A percentile compares a stretch with the other conserved stretches of the same genome.
Conservation (phyloP, 2,329 filamentous ascomycete genomes). For the Trichothecium sympodiale region DNA sequence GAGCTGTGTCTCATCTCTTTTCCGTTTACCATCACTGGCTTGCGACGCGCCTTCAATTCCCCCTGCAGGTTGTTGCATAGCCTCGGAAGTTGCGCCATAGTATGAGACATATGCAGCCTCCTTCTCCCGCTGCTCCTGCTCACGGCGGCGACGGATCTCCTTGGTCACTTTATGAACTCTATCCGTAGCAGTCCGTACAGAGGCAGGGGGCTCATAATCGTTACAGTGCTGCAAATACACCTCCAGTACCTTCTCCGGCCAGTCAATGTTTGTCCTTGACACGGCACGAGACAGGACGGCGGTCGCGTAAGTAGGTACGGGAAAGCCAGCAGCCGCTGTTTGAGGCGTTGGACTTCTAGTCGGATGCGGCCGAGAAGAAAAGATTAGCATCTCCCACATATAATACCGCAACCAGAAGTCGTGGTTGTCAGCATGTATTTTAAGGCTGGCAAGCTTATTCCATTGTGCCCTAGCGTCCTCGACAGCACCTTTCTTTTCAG, state of each 20-base stretch:
- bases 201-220: conserved; percentile 73
- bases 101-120: conserved; percentile 38
- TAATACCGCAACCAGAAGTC: conserved; percentile 95
- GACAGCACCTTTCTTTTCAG: conserved; percentile 68
- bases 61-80: conserved; percentile 11
- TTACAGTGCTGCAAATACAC: conserved; percentile 74
- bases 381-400: conserved; percentile 73
- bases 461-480: conserved; percentile 70
- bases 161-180: conserved; percentile 60
- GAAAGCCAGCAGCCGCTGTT: conserved; percentile 33
- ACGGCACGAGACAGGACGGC: conserved; percentile 64
- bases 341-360: conserved; percentile 43
- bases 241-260: conserved; percentile 65
- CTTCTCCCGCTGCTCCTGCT: conserved; percentile 52
- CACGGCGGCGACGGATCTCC: conserved; percentile 50
- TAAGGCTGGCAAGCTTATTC: conserved; percentile 54
- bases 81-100: conserved; percentile 12
- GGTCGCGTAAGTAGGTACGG: conserved; percentile 64
- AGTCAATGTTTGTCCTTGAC: conserved; percentile 52
- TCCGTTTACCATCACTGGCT: conserved; percentile 52
- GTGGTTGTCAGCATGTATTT: conserved; percentile 62
- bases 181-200: conserved; percentile 63
- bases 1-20: conserved; percentile 48
- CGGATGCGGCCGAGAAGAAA: conserved; percentile 30
- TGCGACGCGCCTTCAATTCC: conserved; percentile 15